phyloP scores from a whole-genome alignment of 805 yeast genomes.

The Scheffersomyces spartinae region DNA sequence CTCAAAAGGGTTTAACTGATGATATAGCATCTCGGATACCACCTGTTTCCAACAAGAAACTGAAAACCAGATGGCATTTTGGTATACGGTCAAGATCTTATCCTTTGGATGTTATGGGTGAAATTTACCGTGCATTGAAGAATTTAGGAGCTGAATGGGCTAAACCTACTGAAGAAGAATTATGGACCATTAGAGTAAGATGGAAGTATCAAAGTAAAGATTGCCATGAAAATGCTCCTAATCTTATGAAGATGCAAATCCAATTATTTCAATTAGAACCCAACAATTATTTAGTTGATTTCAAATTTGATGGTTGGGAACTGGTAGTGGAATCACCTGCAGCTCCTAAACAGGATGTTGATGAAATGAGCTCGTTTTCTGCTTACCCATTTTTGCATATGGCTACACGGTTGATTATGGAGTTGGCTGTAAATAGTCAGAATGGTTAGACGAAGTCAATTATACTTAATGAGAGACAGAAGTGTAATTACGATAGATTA shows the following conservation, averaged over 20 bases:
- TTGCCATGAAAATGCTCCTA: constrained; percentile 37
- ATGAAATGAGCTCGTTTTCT: constrained; percentile 79
- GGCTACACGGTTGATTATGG: constrained; percentile 90
- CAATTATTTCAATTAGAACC: constrained; percentile 94
- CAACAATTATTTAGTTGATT: constrained; percentile 90
- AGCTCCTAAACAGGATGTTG: constrained; percentile 31
- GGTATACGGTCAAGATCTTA: constrained; percentile 94
- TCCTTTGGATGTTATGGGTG: constrained; percentile 98
- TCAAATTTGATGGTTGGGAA: constrained; percentile 98
- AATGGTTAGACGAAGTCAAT: constrained; percentile 13
- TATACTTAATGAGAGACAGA: no score
- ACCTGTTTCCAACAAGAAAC: constrained; percentile 64
- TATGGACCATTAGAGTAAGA: constrained; percentile 92
- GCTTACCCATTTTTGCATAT: constrained; percentile 93
- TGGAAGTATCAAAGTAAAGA: constrained; percentile 51
- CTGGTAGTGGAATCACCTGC: constrained; percentile 27
- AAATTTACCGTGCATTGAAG: constrained; percentile 86
- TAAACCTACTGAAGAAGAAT: constrained; percentile 84
- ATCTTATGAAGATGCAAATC: constrained; percentile 92
- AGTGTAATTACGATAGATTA: no score
- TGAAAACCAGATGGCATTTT: constrained; percentile 96
- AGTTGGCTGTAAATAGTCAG: constrained; percentile 89
- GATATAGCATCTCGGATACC: constrained; percentile 20
- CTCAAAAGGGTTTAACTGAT: no score
- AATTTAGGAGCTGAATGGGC: constrained; percentile 97